Conservation (phyloP, 352 stramenopile species). For the Pythium vanterpoolii region DNA sequence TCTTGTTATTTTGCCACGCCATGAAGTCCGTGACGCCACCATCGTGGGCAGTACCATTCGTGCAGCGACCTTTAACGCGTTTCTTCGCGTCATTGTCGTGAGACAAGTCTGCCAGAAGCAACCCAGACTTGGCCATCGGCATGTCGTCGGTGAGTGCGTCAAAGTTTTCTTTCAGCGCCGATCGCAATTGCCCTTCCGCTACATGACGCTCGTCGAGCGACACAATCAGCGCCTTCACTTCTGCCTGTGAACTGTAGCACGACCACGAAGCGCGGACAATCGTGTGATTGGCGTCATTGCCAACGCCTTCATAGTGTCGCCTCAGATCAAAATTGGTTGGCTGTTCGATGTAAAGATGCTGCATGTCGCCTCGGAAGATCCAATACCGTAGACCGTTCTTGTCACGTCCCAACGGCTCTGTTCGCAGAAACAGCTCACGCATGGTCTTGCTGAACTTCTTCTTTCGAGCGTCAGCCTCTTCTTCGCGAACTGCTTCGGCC, state of each 20-base stretch:
- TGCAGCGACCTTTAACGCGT: slow-evolving; percentile 21
- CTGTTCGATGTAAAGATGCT: slow-evolving; percentile 69
- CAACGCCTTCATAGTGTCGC: slow-evolving; percentile 40
- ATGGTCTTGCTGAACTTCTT: slow-evolving; percentile 59
- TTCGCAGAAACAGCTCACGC: slow-evolving; percentile 67
- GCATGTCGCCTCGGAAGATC: slow-evolving; percentile 64
- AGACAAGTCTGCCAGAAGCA: slow-evolving; percentile 72
- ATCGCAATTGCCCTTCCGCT: slow-evolving; percentile 46
- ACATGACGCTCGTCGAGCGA: slow-evolving; percentile 48
- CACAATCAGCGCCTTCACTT: slow-evolving; percentile 58
- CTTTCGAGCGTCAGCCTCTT: slow-evolving; percentile 60
- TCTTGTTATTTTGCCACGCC: slow-evolving; percentile 57
- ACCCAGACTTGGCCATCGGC: slow-evolving; percentile 62
- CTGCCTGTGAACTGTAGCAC: slow-evolving; percentile 57
- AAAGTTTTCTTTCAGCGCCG: slow-evolving; percentile 58
- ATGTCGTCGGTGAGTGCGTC: slow-evolving; percentile 57
- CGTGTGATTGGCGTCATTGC: neutral
- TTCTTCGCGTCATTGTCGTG: slow-evolving; percentile 59
- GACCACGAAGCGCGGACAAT: slow-evolving; percentile 38
- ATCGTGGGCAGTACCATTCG: slow-evolving; percentile 5
- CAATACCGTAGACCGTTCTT: slow-evolving; percentile 60
- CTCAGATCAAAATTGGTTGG: slow-evolving; percentile 44
- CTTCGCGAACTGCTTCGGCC: slow-evolving; percentile 57
- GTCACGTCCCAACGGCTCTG: slow-evolving; percentile 70
- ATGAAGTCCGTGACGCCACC: slow-evolving; percentile 33